Evolutionary conservation across 2,329 filamentous ascomycete genomes (phyloP), one percentile per base, ranked within the genome.

Genomic region (Dactylellina parvicollis): DNA sequence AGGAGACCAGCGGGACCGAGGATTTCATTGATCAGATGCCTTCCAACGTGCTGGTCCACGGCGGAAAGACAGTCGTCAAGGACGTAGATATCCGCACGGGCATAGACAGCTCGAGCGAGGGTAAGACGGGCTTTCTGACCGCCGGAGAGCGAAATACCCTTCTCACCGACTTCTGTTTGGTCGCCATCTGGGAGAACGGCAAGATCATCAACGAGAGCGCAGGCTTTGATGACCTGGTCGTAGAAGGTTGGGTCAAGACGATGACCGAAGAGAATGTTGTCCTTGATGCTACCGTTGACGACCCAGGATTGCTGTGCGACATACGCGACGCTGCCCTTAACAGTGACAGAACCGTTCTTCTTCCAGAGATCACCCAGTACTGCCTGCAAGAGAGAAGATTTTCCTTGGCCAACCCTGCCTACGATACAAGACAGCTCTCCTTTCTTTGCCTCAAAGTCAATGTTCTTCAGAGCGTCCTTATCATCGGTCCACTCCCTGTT

Each of bases 261-360:
- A 81, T 99, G 92, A 1, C 95, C 95, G 79, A 99, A 99, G 3
- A 97, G 85, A 77, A 99, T 96, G 79, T 99, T 99, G 79, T 99
- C 95, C 78, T 92, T 92, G 65, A 99, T 93, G 28, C 91, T 96
- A 7, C 95, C 95, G 79, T 99, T 99, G 89, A 98, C 94, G 57
- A 99, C 91, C 95, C 96, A 99, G 18, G 92, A 85, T 78, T 91
- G 89, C 80, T 99, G 96, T 14, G 92, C 91, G 69, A 96, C 95
- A 80, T 98, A 99, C 0, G 95, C 95, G 40, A 92, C 87, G 26
- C 86, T 87, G 49, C 95, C 96, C 77, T 91, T 89, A 8, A 99
- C 85, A 62, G 90, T 85, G 2, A 97, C 94, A 75, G 91, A 86
- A 50, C 95, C 95, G 73, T 91, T 88, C 54, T 90, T 85, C 80